These are phyloP conservation scores for Globisporangium spinosum DNA, from an alignment of 352 stramenopile genomes.

Conservation along the genomic window DNA sequence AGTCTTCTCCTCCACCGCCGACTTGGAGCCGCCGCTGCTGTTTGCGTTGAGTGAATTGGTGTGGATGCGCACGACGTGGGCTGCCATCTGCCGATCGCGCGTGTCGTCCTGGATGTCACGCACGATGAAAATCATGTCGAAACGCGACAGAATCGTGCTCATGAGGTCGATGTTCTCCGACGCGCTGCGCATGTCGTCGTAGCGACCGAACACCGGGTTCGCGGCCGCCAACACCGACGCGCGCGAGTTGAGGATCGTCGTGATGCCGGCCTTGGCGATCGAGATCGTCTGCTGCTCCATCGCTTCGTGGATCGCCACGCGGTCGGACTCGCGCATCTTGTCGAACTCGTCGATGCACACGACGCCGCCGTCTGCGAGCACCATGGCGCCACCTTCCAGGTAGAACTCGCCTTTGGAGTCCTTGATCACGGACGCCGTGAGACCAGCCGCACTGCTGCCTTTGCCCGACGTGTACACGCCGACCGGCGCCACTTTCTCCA, in stretches of 20 bases:
- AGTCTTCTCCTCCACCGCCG: conserved; percentile 22
- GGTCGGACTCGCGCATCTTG: conserved; percentile 93
- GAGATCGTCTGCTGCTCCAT: conserved; percentile 99
- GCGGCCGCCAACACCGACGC: conserved; percentile 92
- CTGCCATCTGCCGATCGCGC: conserved; percentile 94
- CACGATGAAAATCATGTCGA: conserved; percentile 99
- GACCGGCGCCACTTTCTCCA: conserved; percentile 94
- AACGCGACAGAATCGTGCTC: conserved; percentile 98
- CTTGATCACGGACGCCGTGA: conserved; percentile 96
- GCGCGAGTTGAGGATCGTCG: conserved; percentile 96
- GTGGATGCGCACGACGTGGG: conserved; percentile 98
- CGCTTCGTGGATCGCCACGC: conserved; percentile 98
- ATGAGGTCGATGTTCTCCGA: conserved; percentile 99
- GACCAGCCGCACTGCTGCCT: conserved; percentile 94
- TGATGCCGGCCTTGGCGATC: conserved; percentile 99
- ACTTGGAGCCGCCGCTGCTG: conserved; percentile 22
- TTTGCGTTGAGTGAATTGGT: conserved; percentile 76
- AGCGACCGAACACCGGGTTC: conserved; percentile 98
- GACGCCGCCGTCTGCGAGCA: conserved; percentile 97
- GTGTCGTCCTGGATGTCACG: conserved; percentile 97
- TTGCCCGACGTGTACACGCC: conserved; percentile 99
- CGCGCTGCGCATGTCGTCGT: conserved; percentile 97
- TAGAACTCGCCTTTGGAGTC: conserved; percentile 97
- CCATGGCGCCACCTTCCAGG: conserved; percentile 96
- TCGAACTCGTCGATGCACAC: conserved; percentile 99